Conservation (phyloP, 805 yeast genomes). For the Ogataea wickerhamii region DNA sequence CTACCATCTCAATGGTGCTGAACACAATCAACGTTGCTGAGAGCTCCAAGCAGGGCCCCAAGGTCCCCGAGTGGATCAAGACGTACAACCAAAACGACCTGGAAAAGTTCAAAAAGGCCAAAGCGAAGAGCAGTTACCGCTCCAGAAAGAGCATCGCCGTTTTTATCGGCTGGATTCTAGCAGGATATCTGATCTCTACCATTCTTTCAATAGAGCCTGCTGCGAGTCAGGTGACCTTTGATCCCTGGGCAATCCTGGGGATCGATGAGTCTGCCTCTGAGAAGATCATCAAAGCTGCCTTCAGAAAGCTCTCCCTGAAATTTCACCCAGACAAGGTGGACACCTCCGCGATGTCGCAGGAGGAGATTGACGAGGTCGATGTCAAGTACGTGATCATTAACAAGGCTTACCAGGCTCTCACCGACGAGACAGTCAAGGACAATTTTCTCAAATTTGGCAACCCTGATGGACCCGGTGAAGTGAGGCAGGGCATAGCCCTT, state of each 20-base stretch:
- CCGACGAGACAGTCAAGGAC: conserved; percentile 81
- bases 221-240: conserved; percentile 54
- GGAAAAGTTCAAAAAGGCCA: conserved; percentile 27
- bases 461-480: conserved; percentile 95
- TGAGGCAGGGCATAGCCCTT: conserved; percentile 89
- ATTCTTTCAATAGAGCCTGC: conserved; percentile 44
- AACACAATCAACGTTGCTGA: conserved; percentile 2
- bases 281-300: conserved; percentile 73
- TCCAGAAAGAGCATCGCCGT: conserved; percentile 30
- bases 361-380: conserved; percentile 59
- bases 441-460: conserved; percentile 88
- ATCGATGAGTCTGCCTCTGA: conserved; percentile 65
- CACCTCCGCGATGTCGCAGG: conserved; percentile 52
- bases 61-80: conserved; percentile 28
- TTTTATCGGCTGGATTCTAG: conserved; percentile 58
- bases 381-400: conserved; percentile 74
- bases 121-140: conserved; percentile 31
- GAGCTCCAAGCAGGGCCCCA: conserved; percentile 12
- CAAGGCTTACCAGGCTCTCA: conserved; percentile 91
- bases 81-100: conserved; percentile 34
- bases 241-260: conserved; percentile 86
- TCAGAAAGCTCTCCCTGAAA: conserved; percentile 81
- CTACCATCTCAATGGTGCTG: conserved; percentile 26
- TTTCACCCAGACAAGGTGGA: conserved; percentile 93
- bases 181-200: conserved; percentile 39